A percentile compares a stretch with the other conserved stretches of the same genome.
phyloP scores from a whole-genome alignment of 768 basidiomycete genomes.

The Rhodosporidiobolus sp. region DNA sequence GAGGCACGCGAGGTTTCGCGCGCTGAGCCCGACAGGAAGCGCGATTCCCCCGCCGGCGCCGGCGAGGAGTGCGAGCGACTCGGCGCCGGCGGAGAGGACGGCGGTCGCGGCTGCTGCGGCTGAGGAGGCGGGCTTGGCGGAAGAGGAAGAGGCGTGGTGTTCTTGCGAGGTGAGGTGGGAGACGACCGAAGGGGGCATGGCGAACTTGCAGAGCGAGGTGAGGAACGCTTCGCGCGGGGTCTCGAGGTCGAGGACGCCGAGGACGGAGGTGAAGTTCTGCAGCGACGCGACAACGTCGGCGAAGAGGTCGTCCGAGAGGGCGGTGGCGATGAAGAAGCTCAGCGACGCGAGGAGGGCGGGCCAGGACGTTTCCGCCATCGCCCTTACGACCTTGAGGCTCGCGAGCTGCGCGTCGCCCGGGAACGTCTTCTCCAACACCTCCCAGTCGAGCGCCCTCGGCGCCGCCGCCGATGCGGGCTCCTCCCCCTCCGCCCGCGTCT shows the following conservation, averaged over 20 bases:
- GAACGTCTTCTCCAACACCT: slow-evolving; percentile 66
- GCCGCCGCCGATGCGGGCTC: slow-evolving; percentile 52
- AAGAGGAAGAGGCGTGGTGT: slow-evolving; percentile 18
- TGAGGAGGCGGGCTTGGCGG: slow-evolving; percentile 11
- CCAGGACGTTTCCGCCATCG: slow-evolving; percentile 85
- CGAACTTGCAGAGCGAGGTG: slow-evolving; percentile 79
- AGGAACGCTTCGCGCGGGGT: slow-evolving; percentile 94
- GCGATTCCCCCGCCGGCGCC: background rate
- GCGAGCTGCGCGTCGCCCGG: slow-evolving; percentile 57
- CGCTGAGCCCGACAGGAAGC: slow-evolving; percentile 60
- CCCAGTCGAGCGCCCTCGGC: slow-evolving; percentile 61
- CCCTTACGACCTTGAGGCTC: slow-evolving; percentile 64
- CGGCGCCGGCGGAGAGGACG: slow-evolving; percentile 45
- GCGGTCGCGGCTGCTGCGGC: slow-evolving; percentile 33
- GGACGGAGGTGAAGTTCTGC: slow-evolving; percentile 78
- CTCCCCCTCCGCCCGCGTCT: slow-evolving; percentile 51
- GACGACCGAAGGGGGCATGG: slow-evolving; percentile 85
- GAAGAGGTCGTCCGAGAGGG: slow-evolving; percentile 87
- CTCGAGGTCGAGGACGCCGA: slow-evolving; percentile 77
- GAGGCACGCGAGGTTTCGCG: slow-evolving; percentile 85
- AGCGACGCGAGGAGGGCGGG: slow-evolving; percentile 85
- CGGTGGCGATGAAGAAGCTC: slow-evolving; percentile 79
- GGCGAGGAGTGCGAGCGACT: slow-evolving; percentile 47
- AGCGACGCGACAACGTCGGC: slow-evolving; percentile 77
- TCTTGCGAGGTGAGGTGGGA: slow-evolving; percentile 65